Conservation (phyloP, 306 rosid species). For the Delonix regia region DNA sequence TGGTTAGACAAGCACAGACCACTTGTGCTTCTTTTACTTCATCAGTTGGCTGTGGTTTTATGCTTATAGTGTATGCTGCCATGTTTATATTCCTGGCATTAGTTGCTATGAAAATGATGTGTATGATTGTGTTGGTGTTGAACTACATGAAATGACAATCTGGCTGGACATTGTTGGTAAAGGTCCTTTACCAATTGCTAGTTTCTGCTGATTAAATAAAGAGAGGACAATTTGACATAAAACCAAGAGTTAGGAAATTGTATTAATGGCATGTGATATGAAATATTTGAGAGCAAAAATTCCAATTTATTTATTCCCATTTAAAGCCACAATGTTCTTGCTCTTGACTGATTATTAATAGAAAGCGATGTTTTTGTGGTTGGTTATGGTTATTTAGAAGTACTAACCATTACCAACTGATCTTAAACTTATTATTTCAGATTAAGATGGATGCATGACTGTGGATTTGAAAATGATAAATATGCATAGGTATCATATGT, state of each 20-base stretch:
- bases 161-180: slow-evolving; percentile 21
- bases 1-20: slow-evolving; percentile 25
- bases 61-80: neutral
- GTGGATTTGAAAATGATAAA: neutral
- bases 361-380: slow-evolving; percentile 15
- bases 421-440: slow-evolving; percentile 9
- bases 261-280: neutral
- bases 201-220: slow-evolving; percentile 14
- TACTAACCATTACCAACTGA: slow-evolving; percentile 9
- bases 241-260: neutral
- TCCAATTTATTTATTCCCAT: slow-evolving; percentile 35
- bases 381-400: slow-evolving; percentile 25
- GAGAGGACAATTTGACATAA: neutral
- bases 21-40: slow-evolving; percentile 25
- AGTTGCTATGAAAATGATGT: neutral
- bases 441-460: neutral
- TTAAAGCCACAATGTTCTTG: neutral
- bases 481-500: slow-evolving; percentile 15
- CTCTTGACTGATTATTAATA: slow-evolving; percentile 16
- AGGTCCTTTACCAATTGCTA: slow-evolving; percentile 19
- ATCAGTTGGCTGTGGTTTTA: slow-evolving; percentile 35
- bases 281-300: slow-evolving; percentile 18
- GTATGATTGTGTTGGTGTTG: neutral
- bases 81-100: neutral
- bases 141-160: slow-evolving; percentile 25